Percentiles rank a stretch among this genome's conserved stretches.
These are phyloP conservation scores for Cladosporium cucumerinum DNA, from an alignment of 2,329 filamentous ascomycete species.

Conservation along the genomic window DNA sequence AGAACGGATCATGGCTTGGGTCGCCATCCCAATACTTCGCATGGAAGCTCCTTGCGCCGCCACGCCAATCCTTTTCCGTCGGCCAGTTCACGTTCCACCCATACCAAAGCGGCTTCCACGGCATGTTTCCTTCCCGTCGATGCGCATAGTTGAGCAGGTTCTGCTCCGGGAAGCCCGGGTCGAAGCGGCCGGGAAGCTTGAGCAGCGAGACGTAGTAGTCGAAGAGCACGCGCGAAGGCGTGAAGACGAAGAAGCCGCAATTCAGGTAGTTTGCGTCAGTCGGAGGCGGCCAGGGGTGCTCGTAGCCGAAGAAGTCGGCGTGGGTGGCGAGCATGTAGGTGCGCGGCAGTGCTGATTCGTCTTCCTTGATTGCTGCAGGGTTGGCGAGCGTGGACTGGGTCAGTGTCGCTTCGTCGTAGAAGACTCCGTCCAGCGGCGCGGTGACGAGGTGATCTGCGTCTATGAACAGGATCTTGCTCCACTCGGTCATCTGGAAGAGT, in stretches of 20 bases:
- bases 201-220: conserved; percentile 38
- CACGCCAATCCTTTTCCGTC: conserved; percentile 36
- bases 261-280: conserved; percentile 33
- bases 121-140: conserved; percentile 39
- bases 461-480: conserved; percentile 36
- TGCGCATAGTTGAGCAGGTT: conserved; percentile 42
- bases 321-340: conserved; percentile 41
- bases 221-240: conserved; percentile 34
- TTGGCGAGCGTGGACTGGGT: conserved; percentile 30
- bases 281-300: conserved; percentile 33
- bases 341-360: conserved; percentile 37
- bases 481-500: conserved; percentile 34
- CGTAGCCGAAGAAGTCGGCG: conserved; percentile 33
- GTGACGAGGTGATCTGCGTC: conserved; percentile 35
- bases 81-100: conserved; percentile 42
- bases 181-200: conserved; percentile 33
- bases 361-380: conserved; percentile 25
- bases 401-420: conserved; percentile 37
- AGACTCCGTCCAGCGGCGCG: conserved; percentile 32
- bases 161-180: conserved; percentile 37
- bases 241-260: conserved; percentile 40
- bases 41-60: conserved; percentile 37
- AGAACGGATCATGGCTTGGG: conserved; percentile 33
- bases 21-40: conserved; percentile 42
- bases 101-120: conserved; percentile 39